Evolutionary conservation across 352 stramenopile genomes (phyloP), one percentile per base, ranked within the genome.

Genomic region (Saprolegnia diclina): DNA sequence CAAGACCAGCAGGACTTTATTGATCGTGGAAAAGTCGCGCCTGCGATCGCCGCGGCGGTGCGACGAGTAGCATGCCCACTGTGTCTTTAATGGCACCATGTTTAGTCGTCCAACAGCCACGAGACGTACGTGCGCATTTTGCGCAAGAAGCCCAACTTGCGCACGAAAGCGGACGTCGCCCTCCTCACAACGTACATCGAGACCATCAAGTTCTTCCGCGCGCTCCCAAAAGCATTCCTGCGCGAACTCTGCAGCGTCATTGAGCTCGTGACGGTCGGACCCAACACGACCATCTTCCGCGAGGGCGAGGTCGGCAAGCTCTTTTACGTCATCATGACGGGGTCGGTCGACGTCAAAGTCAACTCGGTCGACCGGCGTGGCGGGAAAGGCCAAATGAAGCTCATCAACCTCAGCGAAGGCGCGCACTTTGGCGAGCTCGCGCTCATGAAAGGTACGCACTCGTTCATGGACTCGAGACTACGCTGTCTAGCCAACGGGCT

Each of bases 241-340:
- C 81, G 81, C 0, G 83, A 91, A 67, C 73, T 91, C 1, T 91
- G 81, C 53, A 66, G 63, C 5, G 79, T 90, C n/a, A 74, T 92
- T 0, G 81, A 89, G 35, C 75, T 87, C 5, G 72, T 84, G 5
- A 79, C 64, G 5, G 55, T 89, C 0, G 75, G 77, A 0, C 64
- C 73, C 0, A 78, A 78, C 26, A 50, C 75, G 9, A 76, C 69
- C 29, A 82, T 92, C 18, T 92, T 92, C 50, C 71, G 72, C 9
- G 83, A 92, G 24, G 83, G 83, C 0, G 83, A 92, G 21, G 73
- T 89, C 11, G 83, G 83, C 14, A 82, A 90, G 53, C 66, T 81
- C 18, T 92, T 92, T 65, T 92, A 87, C 66, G 88, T 92, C 70
- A 82, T 92, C 24, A 85, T 90, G 56, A 85, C 74, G 4, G 83